Evolutionary conservation across 1,284 basidiomycete genomes (phyloP).

Genomic region (Pseudozyma sp.): DNA sequence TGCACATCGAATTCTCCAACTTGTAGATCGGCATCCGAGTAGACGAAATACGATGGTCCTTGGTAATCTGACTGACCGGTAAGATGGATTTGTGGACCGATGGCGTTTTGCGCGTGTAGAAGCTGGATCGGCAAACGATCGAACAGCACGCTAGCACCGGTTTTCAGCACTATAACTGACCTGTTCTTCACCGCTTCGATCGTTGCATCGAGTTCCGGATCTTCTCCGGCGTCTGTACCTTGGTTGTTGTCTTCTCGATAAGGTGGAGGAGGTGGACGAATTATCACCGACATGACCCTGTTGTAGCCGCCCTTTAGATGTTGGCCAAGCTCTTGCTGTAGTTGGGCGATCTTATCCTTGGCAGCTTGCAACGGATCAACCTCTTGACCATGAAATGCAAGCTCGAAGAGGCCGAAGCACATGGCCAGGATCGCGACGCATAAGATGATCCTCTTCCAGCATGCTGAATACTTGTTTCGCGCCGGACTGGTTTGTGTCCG

Average conservation of each 20-base stretch:
- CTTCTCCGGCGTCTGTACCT: too few species aligned
- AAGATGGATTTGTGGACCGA: conserved; percentile 8
- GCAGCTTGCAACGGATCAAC: conserved; percentile 23
- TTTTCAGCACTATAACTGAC: conserved; percentile 36
- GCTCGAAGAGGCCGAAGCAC: conserved; percentile 20
- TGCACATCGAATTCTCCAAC: conserved; percentile 16
- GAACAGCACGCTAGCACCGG: conserved; percentile 29
- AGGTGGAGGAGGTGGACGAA: background rate
- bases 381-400: conserved; percentile 27
- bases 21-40: conserved; percentile 21
- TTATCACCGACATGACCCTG: conserved; percentile 4
- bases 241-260: background rate
- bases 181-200: conserved; percentile 14
- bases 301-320: conserved; percentile 8
- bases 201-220: background rate
- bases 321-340: conserved; percentile 13
- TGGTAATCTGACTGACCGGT: conserved; percentile 8
- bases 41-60: conserved; percentile 23
- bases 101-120: conserved; percentile 10
- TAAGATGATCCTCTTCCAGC: conserved; percentile 12
- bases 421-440: conserved; percentile 13
- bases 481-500: too few species aligned
- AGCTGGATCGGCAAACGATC: conserved; percentile 40
- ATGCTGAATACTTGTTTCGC: background rate
- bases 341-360: conserved; percentile 10